Evolutionary conservation across 2,329 filamentous ascomycete genomes (phyloP).

Genomic region (Aspergillus puulaauensis): DNA sequence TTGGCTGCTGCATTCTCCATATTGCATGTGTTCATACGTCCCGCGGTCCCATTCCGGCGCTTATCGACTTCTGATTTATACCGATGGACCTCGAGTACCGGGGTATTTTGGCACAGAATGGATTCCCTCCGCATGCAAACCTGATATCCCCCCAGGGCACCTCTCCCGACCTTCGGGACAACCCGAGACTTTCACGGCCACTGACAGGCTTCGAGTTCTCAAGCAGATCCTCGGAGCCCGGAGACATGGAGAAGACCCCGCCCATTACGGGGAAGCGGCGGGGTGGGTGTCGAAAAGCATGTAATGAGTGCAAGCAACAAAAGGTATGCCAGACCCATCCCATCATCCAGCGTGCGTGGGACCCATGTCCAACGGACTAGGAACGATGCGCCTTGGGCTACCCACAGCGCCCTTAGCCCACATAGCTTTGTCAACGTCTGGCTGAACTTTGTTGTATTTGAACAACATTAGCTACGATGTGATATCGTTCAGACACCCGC

Average conservation of each 20-base stretch:
- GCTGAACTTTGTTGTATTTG: constrained; percentile 17
- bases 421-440: constrained; percentile 1
- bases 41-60: constrained; percentile 30
- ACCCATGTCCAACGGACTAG: background rate
- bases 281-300: constrained; percentile 52
- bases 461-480: constrained; percentile 56
- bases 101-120: constrained; percentile 35
- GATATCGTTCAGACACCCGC: constrained; percentile 66
- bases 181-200: constrained; percentile 31
- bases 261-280: constrained; percentile 50
- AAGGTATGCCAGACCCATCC: constrained; percentile 50
- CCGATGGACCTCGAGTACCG: constrained; percentile 38
- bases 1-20: constrained; percentile 21
- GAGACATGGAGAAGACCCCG: constrained; percentile 40
- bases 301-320: constrained; percentile 68
- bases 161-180: constrained; percentile 37
- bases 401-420: background rate
- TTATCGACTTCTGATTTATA: constrained; percentile 26
- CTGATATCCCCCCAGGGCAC: constrained; percentile 28
- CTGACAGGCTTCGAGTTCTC: constrained; percentile 30
- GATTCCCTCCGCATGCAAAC: constrained; percentile 25
- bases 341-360: background rate
- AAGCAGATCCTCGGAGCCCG: constrained; percentile 32
- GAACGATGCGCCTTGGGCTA: background rate
- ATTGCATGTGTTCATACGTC: constrained; percentile 22